Evolutionary conservation across 2,329 filamentous ascomycete species (phyloP), one percentile per base, ranked within the genome.

Genomic region (Phaeosphaeriaceae sp.): DNA sequence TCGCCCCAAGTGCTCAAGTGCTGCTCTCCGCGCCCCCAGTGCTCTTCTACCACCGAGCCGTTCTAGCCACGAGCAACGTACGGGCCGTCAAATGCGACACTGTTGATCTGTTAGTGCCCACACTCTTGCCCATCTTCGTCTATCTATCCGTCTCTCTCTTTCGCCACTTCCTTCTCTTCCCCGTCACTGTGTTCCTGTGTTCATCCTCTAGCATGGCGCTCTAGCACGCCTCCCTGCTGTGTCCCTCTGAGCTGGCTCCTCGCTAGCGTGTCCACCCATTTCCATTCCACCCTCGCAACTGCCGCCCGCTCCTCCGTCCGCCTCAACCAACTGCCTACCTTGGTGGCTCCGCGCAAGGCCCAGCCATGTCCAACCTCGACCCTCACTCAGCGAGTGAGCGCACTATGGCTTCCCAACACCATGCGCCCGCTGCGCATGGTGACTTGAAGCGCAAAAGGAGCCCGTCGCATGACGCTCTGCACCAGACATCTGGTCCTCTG

Each of bases 371-470:
- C 50, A 57, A 38, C 51, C 45, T 54, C 49, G 58, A 66, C 52
- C 35, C 59, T 16, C 63, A 60, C 55, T 41, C 60, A 21, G 35
- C 57, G 20, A 23, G 30, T 43, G 54, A 64, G 46, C 56, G 50
- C 49, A 41, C 55, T 52, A 67, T 68, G 63, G 51, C 56, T 35
- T 56, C 60, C n/a, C 38, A 54, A 18, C 60, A 63, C 52, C 64
- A 66, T 46, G 60, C 53, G 36, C 54, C 54, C 39, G 39, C 51
- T 13, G 43, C 58, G 17, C 58, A 59, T 20, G 50, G 58, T 57
- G 65, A 75, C 44, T 68, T 74, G 52, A 80, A 80, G 72, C 75
- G 78, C 58, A 80, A 80, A 61, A 70, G 78, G 42, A 78, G 75
- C 57, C 72, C 71, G 13, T 74, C 72, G 58, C 63, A 73, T 54